Evolutionary conservation across 1,139 yeast species (phyloP), one percentile per base, ranked within the genome.

Genomic region (Debaryomyces udenii): DNA sequence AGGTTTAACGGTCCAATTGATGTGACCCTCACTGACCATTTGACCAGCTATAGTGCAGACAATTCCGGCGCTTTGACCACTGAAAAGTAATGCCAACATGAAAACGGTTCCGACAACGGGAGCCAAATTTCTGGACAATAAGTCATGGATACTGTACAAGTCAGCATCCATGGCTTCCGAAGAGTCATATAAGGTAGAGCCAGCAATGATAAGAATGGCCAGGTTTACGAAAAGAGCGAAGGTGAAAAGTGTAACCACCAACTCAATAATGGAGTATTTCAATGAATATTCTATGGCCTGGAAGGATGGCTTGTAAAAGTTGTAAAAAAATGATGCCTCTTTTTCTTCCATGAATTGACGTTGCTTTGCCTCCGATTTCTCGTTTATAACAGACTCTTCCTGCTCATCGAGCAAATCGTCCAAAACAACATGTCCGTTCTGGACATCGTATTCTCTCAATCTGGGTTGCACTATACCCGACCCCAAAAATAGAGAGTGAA

Each of bases 11-110:
- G 77, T 77, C 94, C 95, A 86, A 45, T 80, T 77, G 33, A 87
- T 74, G 56, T 86, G 89, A 1, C 96, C 95, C 59, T 87, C 95
- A 50, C 87, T 76, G 3, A 87, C 90, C 52, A 87, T 83, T 59
- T 87, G 95, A 7, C 95, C 95, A 0, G 94, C 88, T 63, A 87
- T 83, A 0, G 96, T 87, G 58, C 95, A 87, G 1, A 87, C 91
- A 44, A 87, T 82, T 36, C 94, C 94, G 0, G 96, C 91, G 46
- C 88, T 81, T 55, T 85, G 88, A 7, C 95, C 96, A 44, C 88
- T 80, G 50, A 83, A 76, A 27, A 87, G 64, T 50, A 87, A 67
- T 0, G 95, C 93, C 34, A 86, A 64, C 79, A 86, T 86, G 63
- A 87, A 86, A 0, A 86, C 66, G 0, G 88, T 81, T 23, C 94